Base-by-base conservation (phyloP, 768 basidiomycete species). In the Wakefieldia striispora region DNA sequence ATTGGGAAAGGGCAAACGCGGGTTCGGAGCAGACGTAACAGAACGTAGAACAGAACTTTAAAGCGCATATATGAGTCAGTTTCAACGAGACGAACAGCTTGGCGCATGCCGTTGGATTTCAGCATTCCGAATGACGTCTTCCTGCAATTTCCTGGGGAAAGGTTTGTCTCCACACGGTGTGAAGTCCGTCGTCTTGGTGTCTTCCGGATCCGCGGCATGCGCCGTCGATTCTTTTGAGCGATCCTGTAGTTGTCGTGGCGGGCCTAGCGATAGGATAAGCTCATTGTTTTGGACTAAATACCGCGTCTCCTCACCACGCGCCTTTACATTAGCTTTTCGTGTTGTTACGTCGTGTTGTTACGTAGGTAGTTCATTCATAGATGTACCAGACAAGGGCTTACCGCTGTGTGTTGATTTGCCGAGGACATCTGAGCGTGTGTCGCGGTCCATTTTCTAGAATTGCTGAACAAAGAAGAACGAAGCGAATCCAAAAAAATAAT, bases 81-180 rank as follows among this genome's bases (percentile, higher is more conserved):
- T 44, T 6, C 31, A 34, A 41, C 17, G 26, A 20, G 20, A 29
- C 20, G 7, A 3, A 17, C n/a, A n/a, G n/a, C n/a, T n/a, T n/a
- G 41, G 46, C 8, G 74, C 83, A 68, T 64, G 85, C 87, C 83
- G 67, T 26, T 76, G 71, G 27, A 70, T 68, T 27, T 82, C 82
- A 21, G 74, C 72, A 19, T 70, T 76, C 60, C 82, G 84, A 38
- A 83, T 81, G 23, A 79, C 45, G 37, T 39, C 20, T 36, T 49
- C 48, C 24, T 29, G 55, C 31, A 35, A 33, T 20, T 49, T 43
- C 31, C 63, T 65, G 46, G 40, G 6, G 2, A 3, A 49, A 63
- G 55, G 39, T 4, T 29, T 21, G 24, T 29, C 5, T 1, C 10
- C 13, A 23, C n/a, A 3, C 1, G 6, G 8, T 6, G 6, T 29